A percentile compares a stretch with the other conserved stretches of the same genome.
These are phyloP conservation scores for Ceratocystis cacaofunesta DNA, from an alignment of 2,329 filamentous ascomycete genomes.

Conservation along the genomic window DNA sequence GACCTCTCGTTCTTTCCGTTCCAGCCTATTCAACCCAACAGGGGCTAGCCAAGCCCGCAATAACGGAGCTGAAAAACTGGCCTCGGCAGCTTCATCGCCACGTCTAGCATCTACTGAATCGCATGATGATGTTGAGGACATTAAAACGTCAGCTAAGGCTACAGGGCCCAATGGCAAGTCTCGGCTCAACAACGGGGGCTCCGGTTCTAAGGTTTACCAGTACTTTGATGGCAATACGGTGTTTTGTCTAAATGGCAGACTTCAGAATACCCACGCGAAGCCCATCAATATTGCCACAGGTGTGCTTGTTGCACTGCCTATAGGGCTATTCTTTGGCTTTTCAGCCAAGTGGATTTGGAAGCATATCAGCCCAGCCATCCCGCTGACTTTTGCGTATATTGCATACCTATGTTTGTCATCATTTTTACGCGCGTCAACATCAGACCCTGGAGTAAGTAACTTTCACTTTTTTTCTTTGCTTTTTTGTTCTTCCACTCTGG, in stretches of 20 bases:
- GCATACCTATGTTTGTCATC: conserved; percentile 84
- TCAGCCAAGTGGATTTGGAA: conserved; percentile 78
- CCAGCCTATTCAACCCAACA: conserved; percentile 51
- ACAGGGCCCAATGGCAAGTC: conserved; percentile 19
- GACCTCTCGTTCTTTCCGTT: conserved; percentile 62
- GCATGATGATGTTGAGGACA: conserved; percentile 18
- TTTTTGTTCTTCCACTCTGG: not conserved
- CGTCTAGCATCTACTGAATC: conserved; percentile 43
- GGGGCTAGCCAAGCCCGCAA: conserved; percentile 36
- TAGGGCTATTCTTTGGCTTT: conserved; percentile 68
- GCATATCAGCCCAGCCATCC: conserved; percentile 74
- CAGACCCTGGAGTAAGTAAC: conserved; percentile 77
- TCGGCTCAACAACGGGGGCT: conserved; percentile 25
- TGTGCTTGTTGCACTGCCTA: conserved; percentile 62
- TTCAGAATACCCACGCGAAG: conserved; percentile 74
- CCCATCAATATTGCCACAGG: conserved; percentile 85
- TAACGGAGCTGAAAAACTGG: conserved; percentile 65
- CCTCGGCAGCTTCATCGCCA: conserved; percentile 50
- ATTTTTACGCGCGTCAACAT: conserved; percentile 80
- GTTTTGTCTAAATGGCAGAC: conserved; percentile 72
- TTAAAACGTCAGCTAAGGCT: conserved; percentile 27
- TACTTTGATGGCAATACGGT: conserved; percentile 90
- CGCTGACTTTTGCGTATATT: conserved; percentile 80
- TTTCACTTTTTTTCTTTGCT: not conserved
- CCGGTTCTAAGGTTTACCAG: conserved; percentile 61